Conservation (phyloP, 768 basidiomycete species). For the Phallus indusiatus region DNA sequence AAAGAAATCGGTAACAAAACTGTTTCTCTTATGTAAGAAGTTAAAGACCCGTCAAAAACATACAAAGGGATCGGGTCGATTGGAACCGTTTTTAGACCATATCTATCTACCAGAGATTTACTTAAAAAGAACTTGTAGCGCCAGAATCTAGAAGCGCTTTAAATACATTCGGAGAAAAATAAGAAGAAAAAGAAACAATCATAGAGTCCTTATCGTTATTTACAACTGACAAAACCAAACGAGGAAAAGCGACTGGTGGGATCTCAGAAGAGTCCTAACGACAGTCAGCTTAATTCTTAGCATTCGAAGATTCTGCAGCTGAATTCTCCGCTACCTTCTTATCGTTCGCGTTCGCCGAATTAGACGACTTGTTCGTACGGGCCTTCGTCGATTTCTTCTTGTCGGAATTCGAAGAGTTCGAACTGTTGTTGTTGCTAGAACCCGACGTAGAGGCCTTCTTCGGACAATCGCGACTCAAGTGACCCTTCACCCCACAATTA, state of each 20-base stretch:
- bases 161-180: neutral
- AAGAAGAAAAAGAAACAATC: neutral
- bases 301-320: no score
- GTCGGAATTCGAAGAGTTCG: neutral
- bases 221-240: neutral
- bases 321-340: no score
- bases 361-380: no score
- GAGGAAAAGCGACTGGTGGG: no score
- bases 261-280: no score
- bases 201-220: neutral
- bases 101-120: neutral
- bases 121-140: neutral
- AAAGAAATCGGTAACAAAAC: neutral
- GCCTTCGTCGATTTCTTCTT: no score
- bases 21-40: neutral
- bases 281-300: no score
- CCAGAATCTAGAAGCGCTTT: neutral
- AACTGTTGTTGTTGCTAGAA: no score
- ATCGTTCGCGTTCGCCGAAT: no score
- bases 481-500: neutral
- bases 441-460: no score
- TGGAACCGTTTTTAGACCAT: neutral
- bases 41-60: neutral
- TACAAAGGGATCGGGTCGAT: neutral
- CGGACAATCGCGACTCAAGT: neutral